A percentile compares a stretch with the other conserved stretches of the same genome.
phyloP scores from a whole-genome alignment of 2,329 filamentous ascomycete species.

The Seiridium unicorne region DNA sequence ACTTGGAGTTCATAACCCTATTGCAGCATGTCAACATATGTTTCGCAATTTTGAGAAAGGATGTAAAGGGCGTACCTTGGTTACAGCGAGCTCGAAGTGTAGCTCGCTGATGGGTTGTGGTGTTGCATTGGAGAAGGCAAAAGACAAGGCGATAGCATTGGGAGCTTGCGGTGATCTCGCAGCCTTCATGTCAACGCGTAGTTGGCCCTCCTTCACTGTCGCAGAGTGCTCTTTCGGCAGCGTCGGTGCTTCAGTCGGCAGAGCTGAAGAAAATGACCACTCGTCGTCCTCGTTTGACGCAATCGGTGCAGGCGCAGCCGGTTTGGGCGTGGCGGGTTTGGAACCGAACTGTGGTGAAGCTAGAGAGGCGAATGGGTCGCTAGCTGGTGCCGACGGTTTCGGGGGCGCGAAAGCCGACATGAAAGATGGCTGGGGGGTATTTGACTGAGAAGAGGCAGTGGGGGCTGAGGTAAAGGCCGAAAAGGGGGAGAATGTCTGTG shows the following conservation, averaged over 20 bases:
- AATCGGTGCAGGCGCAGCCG: slow-evolving; percentile 23
- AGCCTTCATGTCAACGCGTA: slow-evolving; percentile 74
- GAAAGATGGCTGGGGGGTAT: slow-evolving; percentile 48
- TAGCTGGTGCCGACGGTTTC: slow-evolving; percentile 25
- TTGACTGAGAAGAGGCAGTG: slow-evolving; percentile 42
- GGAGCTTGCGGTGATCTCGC: slow-evolving; percentile 53
- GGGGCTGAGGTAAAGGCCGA: slow-evolving; percentile 53
- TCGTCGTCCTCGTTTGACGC: slow-evolving; percentile 72
- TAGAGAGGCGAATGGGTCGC: slow-evolving; percentile 55
- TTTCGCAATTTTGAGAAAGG: neutral
- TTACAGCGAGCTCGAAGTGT: slow-evolving; percentile 89
- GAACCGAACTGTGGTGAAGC: slow-evolving; percentile 36
- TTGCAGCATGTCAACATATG: neutral
- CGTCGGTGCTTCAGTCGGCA: slow-evolving; percentile 58
- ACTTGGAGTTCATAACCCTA: slow-evolving; percentile 80
- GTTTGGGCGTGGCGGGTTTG: slow-evolving; percentile 33
- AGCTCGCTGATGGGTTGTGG: slow-evolving; percentile 71
- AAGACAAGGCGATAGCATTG: slow-evolving; percentile 66
- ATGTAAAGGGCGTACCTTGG: slow-evolving; percentile 64
- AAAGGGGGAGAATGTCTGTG: slow-evolving; percentile 52
- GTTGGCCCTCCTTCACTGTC: slow-evolving; percentile 65
- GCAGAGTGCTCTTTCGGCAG: slow-evolving; percentile 63
- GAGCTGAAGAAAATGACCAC: slow-evolving; percentile 87
- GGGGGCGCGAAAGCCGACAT: slow-evolving; percentile 44
- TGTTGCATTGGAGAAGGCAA: slow-evolving; percentile 82